These are phyloP conservation scores for Coriolopsis trogii DNA, from an alignment of 1,284 basidiomycete genomes.

Conservation along the genomic window DNA sequence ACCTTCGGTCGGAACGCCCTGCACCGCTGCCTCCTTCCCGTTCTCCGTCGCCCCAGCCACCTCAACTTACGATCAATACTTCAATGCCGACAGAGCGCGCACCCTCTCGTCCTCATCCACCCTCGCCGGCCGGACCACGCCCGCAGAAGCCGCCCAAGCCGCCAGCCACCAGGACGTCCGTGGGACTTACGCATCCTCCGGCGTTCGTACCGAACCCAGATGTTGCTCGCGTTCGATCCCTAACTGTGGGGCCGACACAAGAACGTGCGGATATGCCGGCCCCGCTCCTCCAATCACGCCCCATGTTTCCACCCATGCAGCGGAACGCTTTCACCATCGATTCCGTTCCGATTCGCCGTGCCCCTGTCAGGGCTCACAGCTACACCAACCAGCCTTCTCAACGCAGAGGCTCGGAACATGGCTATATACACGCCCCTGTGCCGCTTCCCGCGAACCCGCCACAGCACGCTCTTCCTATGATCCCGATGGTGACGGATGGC, in stretches of 20 bases:
- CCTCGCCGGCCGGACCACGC: slow-evolving; percentile 52
- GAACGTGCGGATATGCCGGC: not conserved
- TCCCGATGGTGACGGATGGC: not conserved
- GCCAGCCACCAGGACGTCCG: slow-evolving; percentile 11
- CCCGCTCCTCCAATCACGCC: not conserved
- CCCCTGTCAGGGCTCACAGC: not conserved
- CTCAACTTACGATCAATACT: slow-evolving; percentile 23
- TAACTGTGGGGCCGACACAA: slow-evolving; percentile 5
- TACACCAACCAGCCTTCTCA: not conserved
- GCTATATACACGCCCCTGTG: slow-evolving; percentile 27
- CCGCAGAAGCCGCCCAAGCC: slow-evolving; percentile 40
- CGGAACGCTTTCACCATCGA: slow-evolving; percentile 16
- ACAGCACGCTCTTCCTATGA: not conserved
- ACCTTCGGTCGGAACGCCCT: slow-evolving; percentile 25
- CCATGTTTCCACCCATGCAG: slow-evolving; percentile 14
- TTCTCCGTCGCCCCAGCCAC: slow-evolving; percentile 36
- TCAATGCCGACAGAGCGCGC: slow-evolving; percentile 21
- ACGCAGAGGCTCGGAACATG: slow-evolving; percentile 9
- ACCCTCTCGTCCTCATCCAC: slow-evolving; percentile 44
- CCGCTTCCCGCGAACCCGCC: slow-evolving; percentile 21
- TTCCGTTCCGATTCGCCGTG: not conserved
- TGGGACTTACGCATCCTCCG: slow-evolving; percentile 7
- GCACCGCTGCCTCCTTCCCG: slow-evolving; percentile 33
- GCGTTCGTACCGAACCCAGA: slow-evolving; percentile 21
- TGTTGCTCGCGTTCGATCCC: slow-evolving; percentile 10